phyloP scores from a whole-genome alignment of 257 asterid genomes.

The Parsonsia alboflavescens region DNA sequence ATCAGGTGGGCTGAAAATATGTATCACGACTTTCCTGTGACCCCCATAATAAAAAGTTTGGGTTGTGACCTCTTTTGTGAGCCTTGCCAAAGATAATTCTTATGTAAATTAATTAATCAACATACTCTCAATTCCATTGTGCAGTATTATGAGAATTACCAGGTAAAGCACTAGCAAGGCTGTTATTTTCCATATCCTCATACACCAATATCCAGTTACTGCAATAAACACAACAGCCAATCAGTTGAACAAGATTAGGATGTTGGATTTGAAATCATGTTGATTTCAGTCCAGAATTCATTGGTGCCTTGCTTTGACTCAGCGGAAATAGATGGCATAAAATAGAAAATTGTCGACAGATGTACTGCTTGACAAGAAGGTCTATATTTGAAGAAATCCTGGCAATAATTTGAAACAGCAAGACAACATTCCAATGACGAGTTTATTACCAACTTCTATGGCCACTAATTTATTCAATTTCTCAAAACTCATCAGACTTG shows the following conservation, averaged over 20 bases:
- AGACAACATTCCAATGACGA: no score
- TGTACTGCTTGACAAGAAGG: no score
- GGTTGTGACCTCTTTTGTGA: not conserved
- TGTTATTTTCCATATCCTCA: constrained; percentile 76
- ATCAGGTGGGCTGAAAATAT: not conserved
- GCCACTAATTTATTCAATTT: no score
- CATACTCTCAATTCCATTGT: not conserved
- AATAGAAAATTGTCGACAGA: no score
- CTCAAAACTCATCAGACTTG: no score
- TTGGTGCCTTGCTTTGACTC: constrained; percentile 70
- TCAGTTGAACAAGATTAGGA: constrained; percentile 65
- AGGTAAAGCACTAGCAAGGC: constrained; percentile 65
- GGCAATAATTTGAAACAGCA: no score
- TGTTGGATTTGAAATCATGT: constrained; percentile 56
- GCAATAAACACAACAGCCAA: constrained; percentile 75
- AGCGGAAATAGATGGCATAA: constrained; percentile 77
- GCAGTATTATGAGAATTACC: constrained; percentile 32
- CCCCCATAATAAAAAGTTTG: not conserved
- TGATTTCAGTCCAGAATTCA: constrained; percentile 74
- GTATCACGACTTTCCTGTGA: not conserved
- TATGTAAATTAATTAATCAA: not conserved
- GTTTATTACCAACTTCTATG: no score
- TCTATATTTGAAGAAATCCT: no score
- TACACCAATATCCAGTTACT: constrained; percentile 57
- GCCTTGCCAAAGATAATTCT: not conserved